Evolutionary conservation across 169 alveolate species (phyloP), one percentile per base, ranked within the genome.

Genomic region (Cryptosporidium andersoni): DNA sequence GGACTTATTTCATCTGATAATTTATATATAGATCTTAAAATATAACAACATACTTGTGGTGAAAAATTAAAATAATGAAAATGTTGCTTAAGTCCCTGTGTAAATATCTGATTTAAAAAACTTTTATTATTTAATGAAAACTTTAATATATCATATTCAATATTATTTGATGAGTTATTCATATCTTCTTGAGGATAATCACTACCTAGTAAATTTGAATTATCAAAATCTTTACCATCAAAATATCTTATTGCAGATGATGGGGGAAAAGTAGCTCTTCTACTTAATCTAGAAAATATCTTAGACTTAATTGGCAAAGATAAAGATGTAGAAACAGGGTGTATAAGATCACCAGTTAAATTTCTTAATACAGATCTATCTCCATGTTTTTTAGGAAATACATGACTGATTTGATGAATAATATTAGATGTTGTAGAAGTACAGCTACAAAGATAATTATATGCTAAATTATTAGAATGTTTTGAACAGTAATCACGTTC

Each of bases 241-340:
- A 52, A 16, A 34, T 9, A 52, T n/a, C 40, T 34, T 1, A 3
- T 66, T 6, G 39, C 51, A 66, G 85, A 42, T 43, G 43, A 34
- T 16, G 85, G 85, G 8, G 85, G 85, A 74, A 74, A 74, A 14
- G 85, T 74, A 14, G 85, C 85, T 60, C 85, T 74, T 36, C 85
- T 74, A 48, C 47, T 74, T 7, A 64, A 39, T 16, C 25, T 25
- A 25, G 25, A 64, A 11, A 8, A 14, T 42, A 14, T 64, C 80
- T 6, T 16, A 5, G 16, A 2, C 14, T 14, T 42, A 55, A 62
- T 12, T 34, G 14, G 43, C 1, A 62, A 62, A 25, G n/a, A 16
- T 34, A 4, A 37, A 37, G 25, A 25, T 25, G 25, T 25, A 25
- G 25, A 25, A 0, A 25, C 25, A 25, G 25, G 25, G 25, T 25